Evolutionary conservation across 768 basidiomycete genomes (phyloP), one percentile per base, ranked within the genome.

Genomic region (Termitomyces titanicus): DNA sequence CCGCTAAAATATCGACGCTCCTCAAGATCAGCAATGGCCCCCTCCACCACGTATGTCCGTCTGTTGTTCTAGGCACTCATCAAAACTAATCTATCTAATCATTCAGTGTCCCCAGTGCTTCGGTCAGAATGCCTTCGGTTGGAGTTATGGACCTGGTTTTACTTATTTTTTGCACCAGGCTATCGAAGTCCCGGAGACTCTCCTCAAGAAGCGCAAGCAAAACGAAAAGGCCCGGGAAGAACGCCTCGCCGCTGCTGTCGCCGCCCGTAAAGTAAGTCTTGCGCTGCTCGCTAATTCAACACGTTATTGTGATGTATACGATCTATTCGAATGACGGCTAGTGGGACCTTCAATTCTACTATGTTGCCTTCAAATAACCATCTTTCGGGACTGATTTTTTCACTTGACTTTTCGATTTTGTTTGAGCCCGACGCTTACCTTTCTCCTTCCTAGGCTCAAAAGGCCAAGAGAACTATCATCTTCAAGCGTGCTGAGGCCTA

Each of bases 401-500:
- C 63, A 52, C 50, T 53, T 55, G 13, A 29, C 25, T 24, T 31
- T 15, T 42, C 15, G 8, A 25, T 33, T 47, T 8, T 12, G 3
- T 42, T 0, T 57, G 43, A 64, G 54, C 40, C 22, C 31, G 49
- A 40, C n/a, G 48, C 51, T 15, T 49, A 47, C 43, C 15, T 24
- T 38, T 33, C 33, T 35, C 1, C 3, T 42, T 56, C 52, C 35
- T 68, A 98, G 95, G 88, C 87, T 45, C 78, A 85, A 66, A 89
- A 89, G 71, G 87, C 92, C 56, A 95, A 96, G 82, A 89, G 97
- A 77, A 90, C 88, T 75, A 87, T 97, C 72, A 86, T 98, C 79
- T 98, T 98, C 88, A 98, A 98, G 88, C 92, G 97, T 59, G 97
- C 97, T 35, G 96, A 98, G 76, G 75, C 89, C 56, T 98, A 97